Evolutionary conservation across 192 early-diverging fungal genomes (phyloP).

Genomic region (Allomyces macrogynus): DNA sequence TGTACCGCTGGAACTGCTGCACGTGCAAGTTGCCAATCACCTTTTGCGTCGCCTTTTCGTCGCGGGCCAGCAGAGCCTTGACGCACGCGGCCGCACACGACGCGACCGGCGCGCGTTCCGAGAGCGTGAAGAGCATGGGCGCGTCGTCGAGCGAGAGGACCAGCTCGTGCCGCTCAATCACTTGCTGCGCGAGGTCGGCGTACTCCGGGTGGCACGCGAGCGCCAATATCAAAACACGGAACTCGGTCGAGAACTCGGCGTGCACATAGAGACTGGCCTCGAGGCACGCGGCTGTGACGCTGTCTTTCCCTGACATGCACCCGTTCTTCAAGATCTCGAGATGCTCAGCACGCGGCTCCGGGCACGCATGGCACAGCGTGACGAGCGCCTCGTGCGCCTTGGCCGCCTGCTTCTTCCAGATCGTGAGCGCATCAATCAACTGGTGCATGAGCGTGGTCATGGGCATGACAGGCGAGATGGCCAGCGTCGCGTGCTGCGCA

Average conservation of each 20-base stretch:
- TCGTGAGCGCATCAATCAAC: not conserved
- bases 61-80: constrained; percentile 15
- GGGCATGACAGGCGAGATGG: not conserved
- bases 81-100: not conserved
- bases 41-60: constrained; percentile 25
- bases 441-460: not conserved
- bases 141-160: not conserved
- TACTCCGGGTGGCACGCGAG: not conserved
- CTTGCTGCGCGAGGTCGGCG: not conserved
- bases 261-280: not conserved
- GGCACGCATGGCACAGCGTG: not conserved
- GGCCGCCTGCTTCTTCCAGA: not conserved
- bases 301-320: not conserved
- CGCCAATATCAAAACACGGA: not conserved
- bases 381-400: not conserved
- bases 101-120: not conserved
- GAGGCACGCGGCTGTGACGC: not conserved
- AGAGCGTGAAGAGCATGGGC: not conserved
- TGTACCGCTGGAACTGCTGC: constrained; percentile 14
- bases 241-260: not conserved
- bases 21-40: constrained; percentile 38
- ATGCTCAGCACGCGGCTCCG: not conserved
- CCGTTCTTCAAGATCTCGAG: too few relatives aligned
- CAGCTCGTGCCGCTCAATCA: not conserved
- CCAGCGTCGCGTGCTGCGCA: not conserved